Evolutionary conservation across 306 rosid genomes (phyloP), one percentile per base, ranked within the genome.

Genomic region (Pueraria montana): DNA sequence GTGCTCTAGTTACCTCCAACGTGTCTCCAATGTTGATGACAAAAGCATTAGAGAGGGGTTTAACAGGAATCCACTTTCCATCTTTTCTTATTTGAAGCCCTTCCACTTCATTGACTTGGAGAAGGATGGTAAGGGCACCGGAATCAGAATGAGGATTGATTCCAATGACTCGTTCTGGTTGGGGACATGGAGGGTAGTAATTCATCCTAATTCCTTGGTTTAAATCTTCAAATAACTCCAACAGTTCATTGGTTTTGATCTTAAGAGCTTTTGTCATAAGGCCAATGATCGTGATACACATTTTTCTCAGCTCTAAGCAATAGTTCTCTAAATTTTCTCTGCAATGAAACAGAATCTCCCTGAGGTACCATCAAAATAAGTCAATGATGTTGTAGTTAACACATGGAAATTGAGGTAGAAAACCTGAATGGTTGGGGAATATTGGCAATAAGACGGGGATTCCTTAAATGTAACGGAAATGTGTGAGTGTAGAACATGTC

Each of bases 81-180:
- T 77, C 82, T 45, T 83, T 83, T 83, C 58, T 83, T n/a, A 83
- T 83, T 83, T 83, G 86, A 27, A 83, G 86, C 49, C 83, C 86
- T 36, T 83, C 82, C 3, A 71, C 14, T 36, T 83, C 86, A 83
- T 83, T 83, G 18, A 36, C 86, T 77, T 83, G 86, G 20, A 77
- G 86, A 77, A 83, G 82, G 46, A 83, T 77, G 3, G 86, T 77
- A 77, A 83, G 68, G 10, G 59, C 78, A 61, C 68, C 78, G 2
- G 79, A 6, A 83, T 83, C 82, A 21, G 86, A 83, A 83, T 83
- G 86, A 23, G 86, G 86, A 4, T 83, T 77, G 13, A 45, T 6
- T 46, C 83, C 86, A 69, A 77, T 83, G 13, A 83, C 86, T 34
- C 38, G 34, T 11, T 83, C 86, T 6, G 86, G 86, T 24, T 77